Conservation (phyloP, 441 rosid genomes). For the Dalechampia spathulata region DNA sequence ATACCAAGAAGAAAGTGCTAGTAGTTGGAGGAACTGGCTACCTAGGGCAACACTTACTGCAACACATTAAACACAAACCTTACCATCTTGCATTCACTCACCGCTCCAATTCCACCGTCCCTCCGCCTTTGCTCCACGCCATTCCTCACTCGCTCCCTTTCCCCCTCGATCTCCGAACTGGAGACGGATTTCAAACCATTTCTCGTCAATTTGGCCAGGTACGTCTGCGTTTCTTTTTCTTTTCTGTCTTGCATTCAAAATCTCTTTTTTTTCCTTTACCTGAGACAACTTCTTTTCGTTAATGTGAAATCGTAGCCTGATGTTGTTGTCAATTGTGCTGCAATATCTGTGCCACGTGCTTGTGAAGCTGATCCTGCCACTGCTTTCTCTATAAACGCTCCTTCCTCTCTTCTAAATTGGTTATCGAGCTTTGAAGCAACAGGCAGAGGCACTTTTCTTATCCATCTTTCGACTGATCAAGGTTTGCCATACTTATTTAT, state of each 20-base stretch:
- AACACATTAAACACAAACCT: slow-evolving; percentile 26
- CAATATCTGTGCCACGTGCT: slow-evolving; percentile 69
- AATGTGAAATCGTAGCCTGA: slow-evolving; percentile 46
- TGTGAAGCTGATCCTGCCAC: slow-evolving; percentile 71
- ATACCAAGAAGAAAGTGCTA: slow-evolving; percentile 40
- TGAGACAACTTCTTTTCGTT: neutral
- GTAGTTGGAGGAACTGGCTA: slow-evolving; percentile 84
- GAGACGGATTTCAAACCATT: slow-evolving; percentile 45
- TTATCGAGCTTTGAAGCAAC: slow-evolving; percentile 31
- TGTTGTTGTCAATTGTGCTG: slow-evolving; percentile 84
- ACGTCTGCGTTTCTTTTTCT: neutral
- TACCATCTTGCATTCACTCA: slow-evolving; percentile 56
- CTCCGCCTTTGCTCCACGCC: slow-evolving; percentile 38
- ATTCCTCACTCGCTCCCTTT: slow-evolving; percentile 43
- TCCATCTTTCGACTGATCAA: slow-evolving; percentile 88
- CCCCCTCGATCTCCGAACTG: slow-evolving; percentile 55
- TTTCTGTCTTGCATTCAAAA: neutral
- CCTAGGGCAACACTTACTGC: slow-evolving; percentile 76
- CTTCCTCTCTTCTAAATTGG: slow-evolving; percentile 65
- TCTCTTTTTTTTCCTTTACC: too few relatives aligned
- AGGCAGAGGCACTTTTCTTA: slow-evolving; percentile 38
- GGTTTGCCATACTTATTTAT: slow-evolving; percentile 43
- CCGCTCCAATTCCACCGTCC: slow-evolving; percentile 42
- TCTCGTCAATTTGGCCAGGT: slow-evolving; percentile 63
- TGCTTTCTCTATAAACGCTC: slow-evolving; percentile 64